These are phyloP conservation scores for Botrytis paeoniae DNA, from an alignment of 2,329 filamentous ascomycete genomes.

Conservation along the genomic window DNA sequence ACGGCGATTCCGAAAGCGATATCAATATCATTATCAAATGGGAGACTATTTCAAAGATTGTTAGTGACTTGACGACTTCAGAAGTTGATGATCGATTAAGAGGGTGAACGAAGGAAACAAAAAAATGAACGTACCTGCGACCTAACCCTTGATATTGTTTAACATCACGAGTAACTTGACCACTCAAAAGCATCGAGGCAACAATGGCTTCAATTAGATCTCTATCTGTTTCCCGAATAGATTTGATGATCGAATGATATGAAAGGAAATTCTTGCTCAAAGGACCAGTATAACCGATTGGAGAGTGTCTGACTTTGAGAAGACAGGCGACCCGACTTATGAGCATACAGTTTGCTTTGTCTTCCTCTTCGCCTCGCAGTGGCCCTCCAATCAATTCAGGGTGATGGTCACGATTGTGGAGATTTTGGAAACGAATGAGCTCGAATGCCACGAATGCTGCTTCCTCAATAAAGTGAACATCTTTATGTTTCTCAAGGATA, in stretches of 20 bases:
- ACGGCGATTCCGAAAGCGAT: slow-evolving; percentile 76
- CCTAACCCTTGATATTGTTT: slow-evolving; percentile 61
- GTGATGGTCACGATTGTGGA: slow-evolving; percentile 65
- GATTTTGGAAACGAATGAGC: slow-evolving; percentile 72
- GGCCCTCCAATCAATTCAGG: slow-evolving; percentile 55
- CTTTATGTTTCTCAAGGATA: slow-evolving; percentile 42
- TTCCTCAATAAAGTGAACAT: slow-evolving; percentile 62
- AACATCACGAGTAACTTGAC: slow-evolving; percentile 70
- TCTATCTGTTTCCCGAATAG: slow-evolving; percentile 74
- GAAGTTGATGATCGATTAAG: not conserved
- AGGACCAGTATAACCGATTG: slow-evolving; percentile 90
- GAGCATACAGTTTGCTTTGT: slow-evolving; percentile 74
- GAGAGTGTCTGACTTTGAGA: slow-evolving; percentile 75
- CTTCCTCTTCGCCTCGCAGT: slow-evolving; percentile 60
- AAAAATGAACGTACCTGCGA: slow-evolving; percentile 55
- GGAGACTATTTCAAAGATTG: slow-evolving; percentile 47
- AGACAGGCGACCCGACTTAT: slow-evolving; percentile 85
- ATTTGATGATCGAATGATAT: slow-evolving; percentile 79
- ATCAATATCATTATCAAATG: slow-evolving; percentile 68
- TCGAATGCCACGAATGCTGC: slow-evolving; percentile 81
- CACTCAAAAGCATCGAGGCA: slow-evolving; percentile 75
- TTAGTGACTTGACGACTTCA: not conserved
- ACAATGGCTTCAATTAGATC: slow-evolving; percentile 82
- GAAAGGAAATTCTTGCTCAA: slow-evolving; percentile 84
- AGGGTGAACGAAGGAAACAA: not conserved